A percentile compares a stretch with the other conserved stretches of the same genome.
phyloP scores from a whole-genome alignment of 2,329 filamentous ascomycete genomes.

The Fusarium kyushuense region DNA sequence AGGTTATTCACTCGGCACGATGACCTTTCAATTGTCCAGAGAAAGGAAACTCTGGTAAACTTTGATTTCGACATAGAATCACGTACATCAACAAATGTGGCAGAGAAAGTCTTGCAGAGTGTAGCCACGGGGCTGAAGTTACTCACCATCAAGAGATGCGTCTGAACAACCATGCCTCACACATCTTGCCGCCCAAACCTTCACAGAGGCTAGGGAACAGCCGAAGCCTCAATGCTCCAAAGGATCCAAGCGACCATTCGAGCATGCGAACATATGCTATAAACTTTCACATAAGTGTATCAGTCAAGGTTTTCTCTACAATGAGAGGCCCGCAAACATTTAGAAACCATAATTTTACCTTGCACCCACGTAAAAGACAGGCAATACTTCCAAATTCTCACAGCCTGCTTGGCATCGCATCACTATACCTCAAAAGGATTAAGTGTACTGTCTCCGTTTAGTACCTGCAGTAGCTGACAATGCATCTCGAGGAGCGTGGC shows the following conservation, averaged over 20 bases:
- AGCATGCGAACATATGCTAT: background rate
- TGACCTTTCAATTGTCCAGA: background rate
- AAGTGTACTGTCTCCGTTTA: constrained; percentile 11
- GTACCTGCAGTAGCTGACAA: constrained; percentile 36
- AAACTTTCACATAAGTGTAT: background rate
- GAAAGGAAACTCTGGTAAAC: no score
- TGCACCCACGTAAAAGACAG: background rate
- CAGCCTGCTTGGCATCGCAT: background rate
- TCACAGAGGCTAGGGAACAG: background rate
- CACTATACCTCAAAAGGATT: constrained; percentile 23
- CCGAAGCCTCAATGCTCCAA: background rate
- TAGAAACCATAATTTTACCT: background rate
- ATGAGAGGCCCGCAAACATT: background rate
- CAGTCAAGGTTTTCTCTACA: background rate
- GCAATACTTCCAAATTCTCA: background rate
- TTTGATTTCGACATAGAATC: background rate
- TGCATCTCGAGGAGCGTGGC: constrained; percentile 11
- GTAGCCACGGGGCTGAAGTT: background rate
- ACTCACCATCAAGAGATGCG: background rate
- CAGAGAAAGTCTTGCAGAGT: background rate
- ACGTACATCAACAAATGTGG: background rate
- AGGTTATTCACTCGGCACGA: background rate
- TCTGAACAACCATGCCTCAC: background rate
- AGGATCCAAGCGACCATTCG: background rate
- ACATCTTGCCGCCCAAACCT: background rate